phyloP scores from a whole-genome alignment of 2,329 filamentous ascomycete genomes.

The Ascochyta koolunga region DNA sequence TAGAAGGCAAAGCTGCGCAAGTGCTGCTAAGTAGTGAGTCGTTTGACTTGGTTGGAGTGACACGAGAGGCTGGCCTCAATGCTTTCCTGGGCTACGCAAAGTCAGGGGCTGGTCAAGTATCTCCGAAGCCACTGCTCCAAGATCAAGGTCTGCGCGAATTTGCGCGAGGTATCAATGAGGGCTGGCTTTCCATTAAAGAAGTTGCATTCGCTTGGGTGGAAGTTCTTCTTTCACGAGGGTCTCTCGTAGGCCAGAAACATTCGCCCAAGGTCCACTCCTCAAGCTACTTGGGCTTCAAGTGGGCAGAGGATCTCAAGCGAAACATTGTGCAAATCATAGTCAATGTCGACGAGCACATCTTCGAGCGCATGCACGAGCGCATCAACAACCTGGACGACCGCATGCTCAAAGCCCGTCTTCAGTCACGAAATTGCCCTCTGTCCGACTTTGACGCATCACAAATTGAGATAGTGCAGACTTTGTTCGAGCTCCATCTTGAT shows the following conservation, averaged over 20 bases:
- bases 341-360: slow-evolving; percentile 61
- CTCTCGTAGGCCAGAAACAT: slow-evolving; percentile 22
- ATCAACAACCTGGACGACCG: slow-evolving; percentile 35
- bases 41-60: slow-evolving; percentile 56
- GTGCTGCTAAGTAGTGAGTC: slow-evolving; percentile 57
- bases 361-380: slow-evolving; percentile 47
- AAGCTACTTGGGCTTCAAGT: slow-evolving; percentile 60
- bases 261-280: slow-evolving; percentile 41
- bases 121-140: slow-evolving; percentile 48
- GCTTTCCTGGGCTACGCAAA: slow-evolving; percentile 64
- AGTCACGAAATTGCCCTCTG: slow-evolving; percentile 25
- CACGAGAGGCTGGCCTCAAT: slow-evolving; percentile 58
- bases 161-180: slow-evolving; percentile 53
- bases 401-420: slow-evolving; percentile 30
- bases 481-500: slow-evolving; percentile 73
- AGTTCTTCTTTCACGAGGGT: slow-evolving; percentile 54
- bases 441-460: slow-evolving; percentile 44
- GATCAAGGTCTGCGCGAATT: slow-evolving; percentile 51
- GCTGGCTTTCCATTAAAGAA: slow-evolving; percentile 57
- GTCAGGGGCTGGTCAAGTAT: slow-evolving; percentile 49
- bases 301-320: slow-evolving; percentile 63
- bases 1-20: slow-evolving; percentile 51
- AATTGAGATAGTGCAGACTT: slow-evolving; percentile 62
- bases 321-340: slow-evolving; percentile 60
- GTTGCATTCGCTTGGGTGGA: slow-evolving; percentile 62